Evolutionary conservation across 2,329 filamentous ascomycete genomes (phyloP).

Genomic region (Aspergillus proliferans): DNA sequence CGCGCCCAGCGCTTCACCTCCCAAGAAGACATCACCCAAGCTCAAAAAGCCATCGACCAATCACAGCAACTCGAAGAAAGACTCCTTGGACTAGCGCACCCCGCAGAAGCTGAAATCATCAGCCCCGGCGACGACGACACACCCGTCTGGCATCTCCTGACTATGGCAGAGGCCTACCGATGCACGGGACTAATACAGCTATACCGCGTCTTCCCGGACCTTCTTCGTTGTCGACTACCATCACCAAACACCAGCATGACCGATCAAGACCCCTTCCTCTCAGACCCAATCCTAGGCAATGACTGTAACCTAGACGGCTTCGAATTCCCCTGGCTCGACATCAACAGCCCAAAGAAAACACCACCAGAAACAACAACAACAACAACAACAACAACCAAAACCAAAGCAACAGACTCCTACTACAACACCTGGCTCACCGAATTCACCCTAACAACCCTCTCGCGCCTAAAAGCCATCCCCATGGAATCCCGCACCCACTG

Average conservation of each 20-base stretch:
- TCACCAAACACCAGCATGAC: constrained; percentile 7
- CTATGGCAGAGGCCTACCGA: constrained; percentile 49
- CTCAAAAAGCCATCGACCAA: constrained; percentile 30
- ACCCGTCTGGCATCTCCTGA: constrained; percentile 48
- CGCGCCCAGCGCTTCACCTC: constrained; percentile 32
- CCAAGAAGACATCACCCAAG: constrained; percentile 26
- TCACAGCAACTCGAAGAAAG: constrained; percentile 42
- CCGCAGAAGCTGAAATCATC: constrained; percentile 42
- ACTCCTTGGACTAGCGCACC: constrained; percentile 43
- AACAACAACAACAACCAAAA: constrained; percentile 27
- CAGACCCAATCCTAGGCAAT: constrained; percentile 16
- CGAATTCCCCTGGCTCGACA: not conserved
- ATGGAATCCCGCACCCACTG: constrained; percentile 49
- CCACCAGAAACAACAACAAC: not conserved
- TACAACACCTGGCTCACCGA: constrained; percentile 42
- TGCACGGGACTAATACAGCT: constrained; percentile 49
- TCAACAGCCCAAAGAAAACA: not conserved
- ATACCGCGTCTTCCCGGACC: constrained; percentile 50
- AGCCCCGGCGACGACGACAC: constrained; percentile 49
- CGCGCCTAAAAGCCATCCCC: constrained; percentile 45
- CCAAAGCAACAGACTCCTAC: constrained; percentile 17
- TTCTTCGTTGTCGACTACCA: constrained; percentile 41
- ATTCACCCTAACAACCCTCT: constrained; percentile 47
- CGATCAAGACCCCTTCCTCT: constrained; percentile 20
- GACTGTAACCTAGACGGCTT: constrained; percentile 12